Base-by-base conservation (phyloP, 2,329 filamentous ascomycete species). In the Arthrobotrys sphaeroides region DNA sequence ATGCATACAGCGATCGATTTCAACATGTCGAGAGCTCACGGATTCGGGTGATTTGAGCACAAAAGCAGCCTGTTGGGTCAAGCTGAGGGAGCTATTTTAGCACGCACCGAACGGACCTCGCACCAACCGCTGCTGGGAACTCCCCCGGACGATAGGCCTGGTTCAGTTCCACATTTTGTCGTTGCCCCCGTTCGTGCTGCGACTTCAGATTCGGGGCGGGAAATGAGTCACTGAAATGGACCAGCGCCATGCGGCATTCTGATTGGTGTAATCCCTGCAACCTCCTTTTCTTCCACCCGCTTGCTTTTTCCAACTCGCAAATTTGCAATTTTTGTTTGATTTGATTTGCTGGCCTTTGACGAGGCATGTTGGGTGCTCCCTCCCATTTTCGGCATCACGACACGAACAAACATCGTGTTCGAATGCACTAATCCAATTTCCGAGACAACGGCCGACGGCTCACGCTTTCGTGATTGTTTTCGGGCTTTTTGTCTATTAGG, bases 161-260 rank as follows among this genome's bases (percentile, higher is more conserved):
- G 60, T 66, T 55, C 62, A 53, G 28, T 38, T 53, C 61, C 59
- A 38, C 57, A 62, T 31, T 13, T 40, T 42, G 36, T 43, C 43
- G 31, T 57, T 40, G 33, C 33, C 38, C 38, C 51, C 53, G 18
- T 42, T 60, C 36, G 24, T 42, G 7, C 33, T 42, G 33, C 38
- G 36, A 26, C 18, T 42, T 59, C 53, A 55, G 28, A 12, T 51
- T 68, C 65, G 55, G 59, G 60, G 51, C 61, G 55, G 61, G 62
- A 67, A 74, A 74, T 74, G 70, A 74, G 70, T 74, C 70, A 74
- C 20, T 67, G 61, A 65, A 57, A 60, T 73, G 68, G 68, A 57
- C 38, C 42, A 62, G 31, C 51, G 55, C 62, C 53, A 47, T 36
- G 5, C 70, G 45, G 70, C 53, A 74, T 62, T 67, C 57, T 74